Evolutionary conservation across 768 basidiomycete genomes (phyloP), one percentile per base, ranked within the genome.

Genomic region (Strobilomyces dryophilus): DNA sequence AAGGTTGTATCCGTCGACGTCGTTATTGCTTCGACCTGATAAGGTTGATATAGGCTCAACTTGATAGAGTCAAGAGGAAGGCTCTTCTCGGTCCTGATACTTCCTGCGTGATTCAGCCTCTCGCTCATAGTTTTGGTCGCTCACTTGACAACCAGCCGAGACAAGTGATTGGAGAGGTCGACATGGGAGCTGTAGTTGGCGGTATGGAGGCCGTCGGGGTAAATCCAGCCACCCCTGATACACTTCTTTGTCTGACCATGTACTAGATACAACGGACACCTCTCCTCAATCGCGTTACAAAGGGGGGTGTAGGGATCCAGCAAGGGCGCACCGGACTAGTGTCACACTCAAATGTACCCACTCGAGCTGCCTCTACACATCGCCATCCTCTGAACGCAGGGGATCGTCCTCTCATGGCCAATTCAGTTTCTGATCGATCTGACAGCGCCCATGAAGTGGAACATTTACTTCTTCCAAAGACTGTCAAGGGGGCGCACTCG

Each of bases 11-110:
- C 31, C 11, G 8, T 44, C 35, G 1, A 43, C 17, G 20, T 24
- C 34, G 34, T 37, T 49, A 43, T n/a, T 6, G 5, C 29, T 26
- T 43, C 29, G 26, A 26, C 34, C 20, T 41, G 18, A 36, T 42
- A 49, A 27, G 49, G 47, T 9, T 47, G 41, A 35, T 44, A 27
- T 52, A 92, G 90, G 73, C 72, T 39, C 87, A 90, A 60, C 80
- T 86, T 55, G 91, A 93, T 65, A 90, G 88, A 64, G 77, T 91
- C 59, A 93, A 90, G 71, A 81, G 90, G 52, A 92, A 82, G 61
- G 80, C 87, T 14, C 76, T 93, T 17, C 80, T 93, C 21, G 82
- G 74, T n/a, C 71, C 76, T 8, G 58, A 61, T 47, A 42, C 58
- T 44, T 43, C 58, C 29, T 51, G 64, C 8, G 26, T 56, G 27